Conservation (phyloP, 495 filamentous ascomycete species). For the Xylaria telfairii region DNA sequence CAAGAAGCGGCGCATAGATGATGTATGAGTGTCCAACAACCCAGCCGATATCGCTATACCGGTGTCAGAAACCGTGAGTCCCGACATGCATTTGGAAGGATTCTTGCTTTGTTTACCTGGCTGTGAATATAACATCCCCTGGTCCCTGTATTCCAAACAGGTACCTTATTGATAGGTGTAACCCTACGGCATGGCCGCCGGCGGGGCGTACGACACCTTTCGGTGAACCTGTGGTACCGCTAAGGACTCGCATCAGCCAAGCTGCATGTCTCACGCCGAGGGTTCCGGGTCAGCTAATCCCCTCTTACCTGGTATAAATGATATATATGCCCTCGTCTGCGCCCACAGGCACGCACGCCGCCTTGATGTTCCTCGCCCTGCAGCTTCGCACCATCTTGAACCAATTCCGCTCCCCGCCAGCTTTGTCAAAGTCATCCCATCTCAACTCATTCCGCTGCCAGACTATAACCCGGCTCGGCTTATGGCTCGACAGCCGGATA, state of each 20-base stretch:
- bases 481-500: conserved; percentile 61
- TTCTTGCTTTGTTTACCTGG: conserved; percentile 44
- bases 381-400: conserved; percentile 74
- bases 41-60: conserved; percentile 76
- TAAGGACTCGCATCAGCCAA: conserved; percentile 27
- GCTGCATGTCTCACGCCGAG: conserved; percentile 21
- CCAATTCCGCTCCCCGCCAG: conserved; percentile 77
- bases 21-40: conserved; percentile 87
- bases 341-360: conserved; percentile 74
- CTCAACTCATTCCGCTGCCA: conserved; percentile 79
- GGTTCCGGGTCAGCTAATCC: neutral
- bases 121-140: conserved; percentile 83
- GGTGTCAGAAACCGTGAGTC: conserved; percentile 23
- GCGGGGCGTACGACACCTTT: conserved; percentile 88
- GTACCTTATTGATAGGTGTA: conserved; percentile 78
- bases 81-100: conserved; percentile 3
- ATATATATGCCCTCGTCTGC: conserved; percentile 84
- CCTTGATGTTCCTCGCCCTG: conserved; percentile 65
- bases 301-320: conserved; percentile 70
- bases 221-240: conserved; percentile 81
- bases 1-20: conserved; percentile 77
- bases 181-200: conserved; percentile 86
- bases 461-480: conserved; percentile 70
- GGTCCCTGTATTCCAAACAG: conserved; percentile 81
- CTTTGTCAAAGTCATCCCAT: conserved; percentile 71